Evolutionary conservation across 441 rosid genomes (phyloP).

Genomic region (Eugenia klotzschiana): DNA sequence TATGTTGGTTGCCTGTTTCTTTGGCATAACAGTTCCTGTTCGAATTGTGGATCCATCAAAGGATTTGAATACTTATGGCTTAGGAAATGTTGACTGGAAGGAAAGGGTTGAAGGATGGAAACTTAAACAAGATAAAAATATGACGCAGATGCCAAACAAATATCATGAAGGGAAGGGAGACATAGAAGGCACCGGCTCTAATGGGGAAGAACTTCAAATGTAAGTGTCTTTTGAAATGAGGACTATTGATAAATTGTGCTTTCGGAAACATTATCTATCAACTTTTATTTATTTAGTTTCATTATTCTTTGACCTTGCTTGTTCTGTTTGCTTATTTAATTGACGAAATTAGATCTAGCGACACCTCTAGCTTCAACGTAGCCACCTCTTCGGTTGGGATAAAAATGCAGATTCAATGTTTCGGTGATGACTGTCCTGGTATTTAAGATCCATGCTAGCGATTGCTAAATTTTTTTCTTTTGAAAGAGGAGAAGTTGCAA

Average conservation of each 20-base stretch:
- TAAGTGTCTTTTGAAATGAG: slow-evolving; percentile 19
- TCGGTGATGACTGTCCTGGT: neutral
- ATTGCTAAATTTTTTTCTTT: neutral
- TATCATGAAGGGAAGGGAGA: slow-evolving; percentile 79
- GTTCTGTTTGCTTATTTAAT: neutral
- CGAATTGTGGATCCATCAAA: slow-evolving; percentile 94
- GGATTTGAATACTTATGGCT: slow-evolving; percentile 92
- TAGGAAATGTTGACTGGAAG: slow-evolving; percentile 93
- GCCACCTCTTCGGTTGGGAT: neutral
- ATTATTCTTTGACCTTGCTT: neutral
- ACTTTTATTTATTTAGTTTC: neutral
- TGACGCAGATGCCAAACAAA: slow-evolving; percentile 49
- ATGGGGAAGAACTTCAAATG: slow-evolving; percentile 92
- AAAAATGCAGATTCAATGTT: neutral
- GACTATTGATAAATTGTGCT: neutral
- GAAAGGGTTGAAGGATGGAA: slow-evolving; percentile 98
- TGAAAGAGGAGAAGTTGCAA: neutral
- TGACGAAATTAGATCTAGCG: neutral
- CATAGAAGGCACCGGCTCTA: slow-evolving; percentile 86
- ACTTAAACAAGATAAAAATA: slow-evolving; percentile 79
- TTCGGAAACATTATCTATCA: neutral
- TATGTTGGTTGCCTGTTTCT: neutral
- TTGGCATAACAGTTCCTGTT: slow-evolving; percentile 55
- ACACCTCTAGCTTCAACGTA: neutral
- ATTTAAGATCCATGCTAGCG: neutral